phyloP scores from a whole-genome alignment of 768 basidiomycete species.

The Xerocomus spinulosus region DNA sequence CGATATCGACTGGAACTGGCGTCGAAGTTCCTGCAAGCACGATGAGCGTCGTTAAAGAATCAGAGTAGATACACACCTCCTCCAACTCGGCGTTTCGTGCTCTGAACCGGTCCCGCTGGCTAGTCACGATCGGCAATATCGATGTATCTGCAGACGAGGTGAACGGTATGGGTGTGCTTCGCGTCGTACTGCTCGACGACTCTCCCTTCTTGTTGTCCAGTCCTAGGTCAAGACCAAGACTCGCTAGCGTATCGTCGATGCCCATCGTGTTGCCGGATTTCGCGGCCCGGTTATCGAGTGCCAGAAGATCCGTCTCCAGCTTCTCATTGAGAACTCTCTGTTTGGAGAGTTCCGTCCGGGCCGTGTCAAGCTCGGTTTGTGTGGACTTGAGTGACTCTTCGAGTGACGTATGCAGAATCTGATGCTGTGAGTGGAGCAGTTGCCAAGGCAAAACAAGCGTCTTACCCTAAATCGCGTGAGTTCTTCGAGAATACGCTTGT shows the following conservation, averaged over 20 bases:
- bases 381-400: conserved; percentile 59
- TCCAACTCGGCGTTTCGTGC: conserved; percentile 96
- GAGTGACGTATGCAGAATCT: conserved; percentile 84
- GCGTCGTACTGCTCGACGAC: conserved; percentile 24
- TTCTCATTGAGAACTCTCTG: conserved; percentile 81
- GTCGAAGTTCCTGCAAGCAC: conserved; percentile 72
- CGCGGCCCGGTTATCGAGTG: conserved; percentile 54
- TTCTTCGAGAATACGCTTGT: conserved; percentile 88
- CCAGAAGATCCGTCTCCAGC: conserved; percentile 86
- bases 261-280: conserved; percentile 26
- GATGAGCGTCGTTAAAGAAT: neutral
- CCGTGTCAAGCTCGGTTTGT: conserved; percentile 53
- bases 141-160: conserved; percentile 80
- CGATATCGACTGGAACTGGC: conserved; percentile 91
- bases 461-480: conserved; percentile 84
- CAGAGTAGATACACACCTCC: conserved; percentile 52
- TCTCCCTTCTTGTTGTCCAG: conserved; percentile 19
- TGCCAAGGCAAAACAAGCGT: fast-evolving
- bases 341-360: conserved; percentile 66
- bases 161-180: conserved; percentile 66
- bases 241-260: conserved; percentile 59
- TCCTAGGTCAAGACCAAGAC: conserved; percentile 58
- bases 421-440: conserved; percentile 1
- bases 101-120: conserved; percentile 95
- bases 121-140: conserved; percentile 97